Conservation (phyloP, 2,329 filamentous ascomycete species). For the Penicillium italicum region DNA sequence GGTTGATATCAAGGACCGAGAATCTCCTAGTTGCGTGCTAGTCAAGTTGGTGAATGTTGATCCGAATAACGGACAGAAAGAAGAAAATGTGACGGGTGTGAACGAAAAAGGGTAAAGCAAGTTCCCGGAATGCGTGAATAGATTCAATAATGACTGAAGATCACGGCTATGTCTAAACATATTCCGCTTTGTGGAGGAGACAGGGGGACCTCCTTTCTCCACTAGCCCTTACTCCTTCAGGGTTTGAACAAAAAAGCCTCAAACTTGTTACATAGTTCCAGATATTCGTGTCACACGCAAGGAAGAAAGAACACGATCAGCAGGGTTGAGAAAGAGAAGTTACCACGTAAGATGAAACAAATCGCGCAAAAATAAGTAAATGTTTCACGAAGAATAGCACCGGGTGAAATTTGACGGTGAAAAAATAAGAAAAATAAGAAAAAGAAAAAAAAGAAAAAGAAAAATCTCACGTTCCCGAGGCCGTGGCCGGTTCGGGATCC, state of each 20-base stretch:
- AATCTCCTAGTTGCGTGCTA: background rate
- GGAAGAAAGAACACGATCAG: slow-evolving; percentile 11
- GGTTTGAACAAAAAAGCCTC: slow-evolving; percentile 10
- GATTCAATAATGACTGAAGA: background rate
- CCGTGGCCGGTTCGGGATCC: slow-evolving; percentile 25
- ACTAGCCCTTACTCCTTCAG: slow-evolving; percentile 16
- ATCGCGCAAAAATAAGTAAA: slow-evolving; percentile 18
- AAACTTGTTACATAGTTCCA: slow-evolving; percentile 6
- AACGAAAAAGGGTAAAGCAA: slow-evolving; percentile 4
- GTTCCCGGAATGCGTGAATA: slow-evolving; percentile 4
- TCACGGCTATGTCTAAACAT: background rate
- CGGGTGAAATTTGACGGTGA: background rate
- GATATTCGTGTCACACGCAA: slow-evolving; percentile 15
- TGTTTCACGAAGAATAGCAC: slow-evolving; percentile 2
- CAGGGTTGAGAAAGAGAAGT: slow-evolving; percentile 3
- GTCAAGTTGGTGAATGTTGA: slow-evolving; percentile 19
- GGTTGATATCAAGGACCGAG: slow-evolving; percentile 3
- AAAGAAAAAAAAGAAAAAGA: no score
- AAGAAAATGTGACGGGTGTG: slow-evolving; percentile 8
- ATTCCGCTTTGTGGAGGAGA: slow-evolving; percentile 11
- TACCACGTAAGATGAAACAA: slow-evolving; percentile 13
- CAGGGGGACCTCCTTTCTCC: slow-evolving; percentile 13
- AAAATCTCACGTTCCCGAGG: slow-evolving; percentile 15
- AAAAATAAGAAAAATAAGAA: background rate
- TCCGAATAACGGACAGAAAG: slow-evolving; percentile 7